phyloP scores from a whole-genome alignment of 129 eudicot species.

The Pittosporum tobira region DNA sequence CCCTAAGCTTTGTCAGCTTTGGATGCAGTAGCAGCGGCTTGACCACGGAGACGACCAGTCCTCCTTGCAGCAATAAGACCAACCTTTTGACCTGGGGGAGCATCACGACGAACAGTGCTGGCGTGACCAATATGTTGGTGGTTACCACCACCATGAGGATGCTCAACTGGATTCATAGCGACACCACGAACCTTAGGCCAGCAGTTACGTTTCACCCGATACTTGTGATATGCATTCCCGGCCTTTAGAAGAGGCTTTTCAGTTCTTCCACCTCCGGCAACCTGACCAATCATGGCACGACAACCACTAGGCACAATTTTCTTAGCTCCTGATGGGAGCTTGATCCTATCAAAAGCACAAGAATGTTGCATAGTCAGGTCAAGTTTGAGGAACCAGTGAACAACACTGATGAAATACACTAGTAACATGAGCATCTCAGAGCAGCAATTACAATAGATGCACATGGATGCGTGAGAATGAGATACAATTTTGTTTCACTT shows the following conservation, averaged over 20 bases:
- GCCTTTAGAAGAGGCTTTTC: constrained; percentile 84
- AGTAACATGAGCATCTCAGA: too few species aligned
- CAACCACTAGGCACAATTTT: constrained; percentile 82
- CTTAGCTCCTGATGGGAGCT: constrained; percentile 88
- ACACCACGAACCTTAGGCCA: constrained; percentile 99
- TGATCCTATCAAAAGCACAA: constrained; percentile 32
- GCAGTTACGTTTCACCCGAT: constrained; percentile 83
- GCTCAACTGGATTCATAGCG: constrained; percentile 97
- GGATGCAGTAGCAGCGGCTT: constrained; percentile 74
- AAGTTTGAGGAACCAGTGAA: too few species aligned
- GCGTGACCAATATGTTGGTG: constrained; percentile 97
- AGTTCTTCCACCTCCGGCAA: constrained; percentile 92
- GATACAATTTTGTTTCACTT: too few species aligned
- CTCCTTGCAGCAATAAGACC: constrained; percentile 89
- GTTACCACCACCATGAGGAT: constrained; percentile 99
- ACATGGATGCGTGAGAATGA: too few species aligned
- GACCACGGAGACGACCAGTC: constrained; percentile 85
- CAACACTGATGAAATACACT: too few species aligned
- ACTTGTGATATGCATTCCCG: constrained; percentile 89
- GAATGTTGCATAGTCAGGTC: neutral
- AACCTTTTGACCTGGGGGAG: constrained; percentile 92
- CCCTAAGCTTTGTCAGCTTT: constrained; percentile 58
- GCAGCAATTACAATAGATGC: too few species aligned
- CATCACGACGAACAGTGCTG: constrained; percentile 84
- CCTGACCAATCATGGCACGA: constrained; percentile 88